Base-by-base conservation (phyloP, 164 flowering plant genomes). In the Vitis riparia region DNA sequence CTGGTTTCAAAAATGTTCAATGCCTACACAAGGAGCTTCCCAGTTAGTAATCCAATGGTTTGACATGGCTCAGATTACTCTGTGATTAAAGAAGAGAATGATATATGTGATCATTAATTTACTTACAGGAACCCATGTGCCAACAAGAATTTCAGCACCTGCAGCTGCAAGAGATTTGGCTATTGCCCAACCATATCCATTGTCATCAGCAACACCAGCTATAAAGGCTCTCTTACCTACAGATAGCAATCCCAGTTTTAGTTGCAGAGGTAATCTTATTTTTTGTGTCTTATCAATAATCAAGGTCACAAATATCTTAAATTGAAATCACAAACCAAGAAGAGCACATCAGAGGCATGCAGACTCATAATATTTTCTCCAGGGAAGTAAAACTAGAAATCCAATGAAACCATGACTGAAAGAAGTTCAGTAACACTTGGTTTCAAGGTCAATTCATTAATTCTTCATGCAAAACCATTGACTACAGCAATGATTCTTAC, bases 121-220 rank as follows among this genome's bases (percentile, higher is more conserved):
- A 86, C 98, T 80, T 84, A 92, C 99, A 70, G 99, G 99, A 23
- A 94, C 99, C 99, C 98, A 94, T 60, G 99, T 92, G 56, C 98
- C 99, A 44, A 94, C 86, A 51, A 94, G 89, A 80, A 94, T 92
- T 83, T 95, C 93, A 80, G 99, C 99, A 71, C 99, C 99, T 0
- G 99, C 98, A 72, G 99, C 97, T 76, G 99, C 99, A 48, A 95
- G 94, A 71, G 98, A 90, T 75, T 93, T 95, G 57, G 99, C 99
- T 29, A 95, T 95, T n/a, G 97, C 99, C 99, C 99, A 95, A 63
- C 98, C 98, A 81, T 95, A 93, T 44, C 98, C 98, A 78, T 88
- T 90, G 73, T 93, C 99, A 88, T 93, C 99, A 77, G 98, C 98
- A 66, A 91, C 77, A 67, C 98, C 98, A 74, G 99, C 99, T 71